These are phyloP conservation scores for Heterobasidion occidentale DNA, from an alignment of 1,284 basidiomycete species.

Conservation along the genomic window DNA sequence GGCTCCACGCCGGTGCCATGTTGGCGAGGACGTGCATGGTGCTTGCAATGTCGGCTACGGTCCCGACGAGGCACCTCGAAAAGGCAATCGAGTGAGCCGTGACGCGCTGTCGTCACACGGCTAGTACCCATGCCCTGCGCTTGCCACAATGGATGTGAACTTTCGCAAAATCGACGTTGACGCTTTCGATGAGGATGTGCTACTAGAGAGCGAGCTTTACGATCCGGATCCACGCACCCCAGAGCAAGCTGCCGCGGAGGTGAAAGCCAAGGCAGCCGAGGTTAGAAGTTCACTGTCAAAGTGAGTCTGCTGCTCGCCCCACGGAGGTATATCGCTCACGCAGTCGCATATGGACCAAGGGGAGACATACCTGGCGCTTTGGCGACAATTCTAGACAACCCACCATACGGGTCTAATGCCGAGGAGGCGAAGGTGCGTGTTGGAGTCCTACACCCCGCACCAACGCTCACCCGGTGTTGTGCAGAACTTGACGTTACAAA, in stretches of 20 bases:
- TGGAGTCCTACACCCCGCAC: neutral
- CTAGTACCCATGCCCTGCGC: neutral
- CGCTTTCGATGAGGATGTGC: slow-evolving; percentile 85
- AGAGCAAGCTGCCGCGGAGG: slow-evolving; percentile 65
- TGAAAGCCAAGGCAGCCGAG: slow-evolving; percentile 65
- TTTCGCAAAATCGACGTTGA: slow-evolving; percentile 96
- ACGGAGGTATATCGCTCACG: neutral
- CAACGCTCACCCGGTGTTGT: slow-evolving; percentile 1
- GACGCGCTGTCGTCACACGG: neutral
- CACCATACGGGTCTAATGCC: slow-evolving; percentile 79
- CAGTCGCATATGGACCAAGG: slow-evolving; percentile 25
- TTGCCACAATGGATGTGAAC: slow-evolving; percentile 55
- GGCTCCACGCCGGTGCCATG: too few relatives aligned
- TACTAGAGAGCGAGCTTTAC: slow-evolving; percentile 82
- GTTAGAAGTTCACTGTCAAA: slow-evolving; percentile 71
- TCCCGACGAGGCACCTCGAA: neutral
- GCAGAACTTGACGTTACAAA: slow-evolving; percentile 73
- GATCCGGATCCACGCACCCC: slow-evolving; percentile 82
- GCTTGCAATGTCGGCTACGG: too few relatives aligned
- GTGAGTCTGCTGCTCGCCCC: slow-evolving; percentile 35
- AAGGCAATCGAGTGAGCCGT: neutral
- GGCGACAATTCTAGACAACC: slow-evolving; percentile 58
- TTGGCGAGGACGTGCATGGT: too few relatives aligned
- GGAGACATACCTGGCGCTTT: slow-evolving; percentile 74
- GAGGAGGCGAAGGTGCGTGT: slow-evolving; percentile 81